These are phyloP conservation scores for Paecilomyces variotii DNA, from an alignment of 2,329 filamentous ascomycete species.

Conservation along the genomic window DNA sequence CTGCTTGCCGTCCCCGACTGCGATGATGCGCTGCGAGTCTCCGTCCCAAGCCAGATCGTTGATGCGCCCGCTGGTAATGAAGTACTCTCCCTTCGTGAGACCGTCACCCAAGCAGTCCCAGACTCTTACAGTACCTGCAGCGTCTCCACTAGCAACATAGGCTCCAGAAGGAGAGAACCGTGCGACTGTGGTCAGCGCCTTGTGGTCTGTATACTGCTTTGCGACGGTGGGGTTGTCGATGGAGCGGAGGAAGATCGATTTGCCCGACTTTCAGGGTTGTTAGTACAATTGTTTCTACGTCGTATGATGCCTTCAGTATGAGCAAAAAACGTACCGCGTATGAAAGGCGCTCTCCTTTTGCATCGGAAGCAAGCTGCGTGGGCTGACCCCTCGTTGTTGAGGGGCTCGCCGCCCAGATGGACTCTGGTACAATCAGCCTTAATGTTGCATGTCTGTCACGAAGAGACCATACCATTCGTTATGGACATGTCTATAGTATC, in stretches of 20 bases:
- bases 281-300: constrained; percentile 1
- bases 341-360: constrained; percentile 83
- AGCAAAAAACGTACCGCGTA: constrained; percentile 66
- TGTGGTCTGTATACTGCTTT: constrained; percentile 91
- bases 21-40: constrained; percentile 92
- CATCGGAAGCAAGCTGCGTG: constrained; percentile 78
- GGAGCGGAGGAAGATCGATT: constrained; percentile 90
- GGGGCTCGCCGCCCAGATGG: constrained; percentile 78
- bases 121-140: constrained; percentile 73
- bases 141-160: constrained; percentile 89
- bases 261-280: constrained; percentile 60
- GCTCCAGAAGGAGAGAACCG: constrained; percentile 91
- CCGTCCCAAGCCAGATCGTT: constrained; percentile 98
- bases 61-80: constrained; percentile 87
- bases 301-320: neutral
- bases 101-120: constrained; percentile 86
- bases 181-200: constrained; percentile 78
- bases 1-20: constrained; percentile 90
- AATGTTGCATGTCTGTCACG: neutral
- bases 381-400: constrained; percentile 77
- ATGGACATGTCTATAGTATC: constrained; percentile 32
- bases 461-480: constrained; percentile 30
- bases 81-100: constrained; percentile 87
- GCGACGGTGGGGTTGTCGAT: constrained; percentile 81
- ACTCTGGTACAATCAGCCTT: constrained; percentile 36